These are phyloP conservation scores for Prunus mira DNA, from an alignment of 306 rosid genomes.

Conservation along the genomic window DNA sequence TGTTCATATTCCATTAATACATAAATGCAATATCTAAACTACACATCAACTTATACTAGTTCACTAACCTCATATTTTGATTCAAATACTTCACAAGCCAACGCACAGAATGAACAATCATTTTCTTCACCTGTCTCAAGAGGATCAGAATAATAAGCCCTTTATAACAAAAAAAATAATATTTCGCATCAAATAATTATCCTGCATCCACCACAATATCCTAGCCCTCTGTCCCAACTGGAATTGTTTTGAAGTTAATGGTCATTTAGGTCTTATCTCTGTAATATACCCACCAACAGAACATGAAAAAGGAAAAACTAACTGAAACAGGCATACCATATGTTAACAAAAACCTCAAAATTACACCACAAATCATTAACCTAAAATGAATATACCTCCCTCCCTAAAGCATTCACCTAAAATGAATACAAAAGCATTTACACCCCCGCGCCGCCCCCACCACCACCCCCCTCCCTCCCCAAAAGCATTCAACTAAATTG, in stretches of 20 bases:
- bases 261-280: not conserved
- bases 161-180: not conserved
- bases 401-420: too few relatives aligned
- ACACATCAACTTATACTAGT: not conserved
- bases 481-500: too few relatives aligned
- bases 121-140: constrained; percentile 66
- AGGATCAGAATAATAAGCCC: not conserved
- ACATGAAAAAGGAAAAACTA: not conserved
- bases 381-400: not conserved
- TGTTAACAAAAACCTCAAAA: not conserved
- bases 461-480: too few relatives aligned
- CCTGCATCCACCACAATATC: not conserved
- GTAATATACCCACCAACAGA: not conserved
- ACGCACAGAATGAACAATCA: constrained; percentile 48
- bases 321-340: not conserved
- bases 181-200: not conserved
- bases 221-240: not conserved
- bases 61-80: constrained; percentile 39
- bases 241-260: not conserved
- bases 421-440: too few relatives aligned
- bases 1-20: not conserved
- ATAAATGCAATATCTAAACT: not conserved
- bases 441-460: too few relatives aligned
- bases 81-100: constrained; percentile 28
- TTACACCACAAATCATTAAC: not conserved